These are phyloP conservation scores for Dentipellis sp. DNA, from an alignment of 768 basidiomycete genomes.

Conservation along the genomic window DNA sequence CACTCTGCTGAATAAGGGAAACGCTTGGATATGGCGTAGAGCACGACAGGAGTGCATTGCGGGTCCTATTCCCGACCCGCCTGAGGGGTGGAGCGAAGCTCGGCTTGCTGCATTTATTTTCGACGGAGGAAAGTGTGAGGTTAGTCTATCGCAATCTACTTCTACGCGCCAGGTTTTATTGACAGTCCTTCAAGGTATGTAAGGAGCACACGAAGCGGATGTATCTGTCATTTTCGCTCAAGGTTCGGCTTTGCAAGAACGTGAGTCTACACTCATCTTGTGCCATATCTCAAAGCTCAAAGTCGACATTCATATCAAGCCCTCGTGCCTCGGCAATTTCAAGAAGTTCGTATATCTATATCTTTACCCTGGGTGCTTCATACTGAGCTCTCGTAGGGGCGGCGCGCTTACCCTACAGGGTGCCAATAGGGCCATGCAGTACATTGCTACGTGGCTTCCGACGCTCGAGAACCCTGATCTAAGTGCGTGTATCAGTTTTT, in stretches of 20 bases:
- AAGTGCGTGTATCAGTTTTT: not conserved
- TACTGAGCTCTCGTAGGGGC: not conserved
- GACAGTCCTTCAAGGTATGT: not conserved
- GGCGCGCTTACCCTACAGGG: not conserved
- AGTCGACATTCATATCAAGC: not conserved
- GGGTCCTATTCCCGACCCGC: conserved; percentile 32
- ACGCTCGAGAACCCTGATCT: not conserved
- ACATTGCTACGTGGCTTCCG: too few relatives aligned
- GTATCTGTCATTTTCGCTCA: not conserved
- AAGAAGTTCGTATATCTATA: not conserved
- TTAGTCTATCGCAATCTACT: conserved; percentile 19
- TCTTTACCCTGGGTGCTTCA: not conserved
- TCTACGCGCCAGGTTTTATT: not conserved
- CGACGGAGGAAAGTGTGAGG: conserved; percentile 46
- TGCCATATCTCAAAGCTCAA: not conserved
- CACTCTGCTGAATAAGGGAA: conserved; percentile 36
- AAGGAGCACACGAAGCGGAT: not conserved
- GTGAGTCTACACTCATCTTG: not conserved
- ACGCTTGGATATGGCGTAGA: conserved; percentile 50
- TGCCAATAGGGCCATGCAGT: not conserved
- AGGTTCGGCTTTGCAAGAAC: not conserved
- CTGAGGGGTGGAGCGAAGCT: conserved; percentile 38
- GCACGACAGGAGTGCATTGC: conserved; percentile 32
- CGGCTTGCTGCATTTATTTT: conserved; percentile 61
- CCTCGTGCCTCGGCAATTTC: not conserved